Base-by-base conservation (phyloP, 345 rosid species). In the Gossypium raimondii region DNA sequence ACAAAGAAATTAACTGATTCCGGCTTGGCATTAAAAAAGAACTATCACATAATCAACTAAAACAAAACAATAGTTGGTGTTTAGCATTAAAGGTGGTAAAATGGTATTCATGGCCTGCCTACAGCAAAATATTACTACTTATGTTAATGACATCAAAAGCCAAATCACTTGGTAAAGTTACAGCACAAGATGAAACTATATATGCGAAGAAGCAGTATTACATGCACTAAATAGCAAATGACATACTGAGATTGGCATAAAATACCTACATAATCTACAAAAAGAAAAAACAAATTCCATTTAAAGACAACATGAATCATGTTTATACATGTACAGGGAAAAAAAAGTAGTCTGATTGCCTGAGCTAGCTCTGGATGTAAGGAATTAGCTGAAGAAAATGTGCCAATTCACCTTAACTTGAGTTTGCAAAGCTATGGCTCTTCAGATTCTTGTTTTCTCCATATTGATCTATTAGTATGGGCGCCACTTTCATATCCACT, bases 401-500 rank as follows among this genome's bases (percentile, higher is more conserved):
- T 43, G n/a, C 45, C 29, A 57, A 55, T 45, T 72, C 79, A 67
- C 64, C 82, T 78, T 38, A 58, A 34, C 52, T 16, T 29, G 76
- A 52, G 38, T 55, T 65, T 50, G 77, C 47, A 47, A 67, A 79
- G 78, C 78, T 84, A 85, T 76, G 78, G 84, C 75, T 84, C 84
- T 58, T 77, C 87, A 24, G 76, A 59, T 75, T 83, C 88, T 76
- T 73, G 83, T 78, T 82, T 83, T 81, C 82, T 88, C 84, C 77
- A 79, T 64, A 77, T 48, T 48, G 87, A 72, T 72, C 73, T 77
- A 67, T 63, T 83, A 75, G 83, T 80, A 60, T 81, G 91, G 34
- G 62, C 80, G 69, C 84, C 81, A 77, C 92, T 89, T 72, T 89
- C 91, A 27, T 87, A 90, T 52, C 97, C 86, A 73, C 91, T 90